phyloP scores from a whole-genome alignment of 2,329 filamentous ascomycete genomes.

The Verticillium isaacii region DNA sequence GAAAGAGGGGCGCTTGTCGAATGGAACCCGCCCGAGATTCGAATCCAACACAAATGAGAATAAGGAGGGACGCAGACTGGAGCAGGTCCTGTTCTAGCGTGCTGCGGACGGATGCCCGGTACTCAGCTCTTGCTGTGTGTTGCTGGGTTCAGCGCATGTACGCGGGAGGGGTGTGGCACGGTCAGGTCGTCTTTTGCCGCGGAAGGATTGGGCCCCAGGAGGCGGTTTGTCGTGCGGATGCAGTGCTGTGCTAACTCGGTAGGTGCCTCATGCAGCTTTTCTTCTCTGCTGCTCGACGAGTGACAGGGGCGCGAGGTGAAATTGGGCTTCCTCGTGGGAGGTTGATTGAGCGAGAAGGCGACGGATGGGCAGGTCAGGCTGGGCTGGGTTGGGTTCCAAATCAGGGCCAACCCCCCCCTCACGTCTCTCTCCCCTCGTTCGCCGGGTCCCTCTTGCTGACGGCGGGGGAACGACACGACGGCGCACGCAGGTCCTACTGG shows the following conservation, averaged over 20 bases:
- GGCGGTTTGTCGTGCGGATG: background rate
- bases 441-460: background rate
- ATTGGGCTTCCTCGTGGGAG: no score
- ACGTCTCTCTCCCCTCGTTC: background rate
- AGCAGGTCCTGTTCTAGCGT: background rate
- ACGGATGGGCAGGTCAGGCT: conserved; percentile 3
- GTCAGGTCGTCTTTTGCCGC: background rate
- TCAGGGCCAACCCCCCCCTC: no score
- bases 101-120: background rate
- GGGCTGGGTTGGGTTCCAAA: conserved; percentile 7
- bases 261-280: background rate
- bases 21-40: background rate
- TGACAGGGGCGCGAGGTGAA: background rate
- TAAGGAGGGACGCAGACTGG: background rate
- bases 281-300: background rate
- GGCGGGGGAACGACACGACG: background rate
- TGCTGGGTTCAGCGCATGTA: background rate
- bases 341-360: no score
- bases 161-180: background rate
- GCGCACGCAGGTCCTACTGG: background rate
- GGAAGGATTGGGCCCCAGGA: background rate
- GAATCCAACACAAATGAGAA: background rate
- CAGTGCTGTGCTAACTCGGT: background rate
- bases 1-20: background rate
- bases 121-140: background rate